Conservation (phyloP, 805 yeast species). For the Wickerhamomyces bisporus region DNA sequence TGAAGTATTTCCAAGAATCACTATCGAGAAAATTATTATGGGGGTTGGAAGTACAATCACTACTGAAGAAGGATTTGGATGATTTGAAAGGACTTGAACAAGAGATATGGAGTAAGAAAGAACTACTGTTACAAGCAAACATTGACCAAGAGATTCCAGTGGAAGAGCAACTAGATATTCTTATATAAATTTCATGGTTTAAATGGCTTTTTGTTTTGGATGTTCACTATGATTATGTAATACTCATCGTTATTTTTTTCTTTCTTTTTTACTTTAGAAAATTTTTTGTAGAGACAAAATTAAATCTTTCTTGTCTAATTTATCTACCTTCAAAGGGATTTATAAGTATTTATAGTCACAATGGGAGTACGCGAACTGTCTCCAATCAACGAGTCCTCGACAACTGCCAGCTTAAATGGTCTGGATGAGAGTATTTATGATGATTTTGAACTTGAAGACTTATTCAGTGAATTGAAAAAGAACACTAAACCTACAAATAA, state of each 20-base stretch:
- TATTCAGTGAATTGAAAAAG: slow-evolving; percentile 27
- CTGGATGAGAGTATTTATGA: slow-evolving; percentile 11
- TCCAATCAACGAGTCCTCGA: slow-evolving; percentile 13
- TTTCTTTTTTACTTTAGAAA: not conserved
- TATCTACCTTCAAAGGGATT: too few relatives aligned
- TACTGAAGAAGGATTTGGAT: slow-evolving; percentile 29
- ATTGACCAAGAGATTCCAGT: slow-evolving; percentile 26
- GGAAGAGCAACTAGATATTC: not conserved
- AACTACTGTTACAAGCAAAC: slow-evolving; percentile 38
- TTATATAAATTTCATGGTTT: too few relatives aligned
- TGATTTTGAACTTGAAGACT: slow-evolving; percentile 26
- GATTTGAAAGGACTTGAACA: slow-evolving; percentile 30
- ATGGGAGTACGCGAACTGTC: slow-evolving; percentile 4
- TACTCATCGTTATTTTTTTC: not conserved
- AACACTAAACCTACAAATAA: slow-evolving; percentile 1
- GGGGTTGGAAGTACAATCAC: slow-evolving; percentile 32
- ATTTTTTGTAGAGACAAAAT: not conserved
- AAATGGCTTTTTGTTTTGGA: not conserved
- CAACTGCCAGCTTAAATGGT: slow-evolving; percentile 5
- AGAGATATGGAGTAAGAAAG: slow-evolving; percentile 35
- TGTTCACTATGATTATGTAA: slow-evolving; percentile 1
- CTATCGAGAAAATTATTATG: slow-evolving; percentile 33
- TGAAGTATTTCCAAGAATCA: slow-evolving; percentile 21
- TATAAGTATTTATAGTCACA: not conserved
- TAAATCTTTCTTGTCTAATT: not conserved